Conservation (phyloP, 331 rosid genomes). For the Ulmus americana region DNA sequence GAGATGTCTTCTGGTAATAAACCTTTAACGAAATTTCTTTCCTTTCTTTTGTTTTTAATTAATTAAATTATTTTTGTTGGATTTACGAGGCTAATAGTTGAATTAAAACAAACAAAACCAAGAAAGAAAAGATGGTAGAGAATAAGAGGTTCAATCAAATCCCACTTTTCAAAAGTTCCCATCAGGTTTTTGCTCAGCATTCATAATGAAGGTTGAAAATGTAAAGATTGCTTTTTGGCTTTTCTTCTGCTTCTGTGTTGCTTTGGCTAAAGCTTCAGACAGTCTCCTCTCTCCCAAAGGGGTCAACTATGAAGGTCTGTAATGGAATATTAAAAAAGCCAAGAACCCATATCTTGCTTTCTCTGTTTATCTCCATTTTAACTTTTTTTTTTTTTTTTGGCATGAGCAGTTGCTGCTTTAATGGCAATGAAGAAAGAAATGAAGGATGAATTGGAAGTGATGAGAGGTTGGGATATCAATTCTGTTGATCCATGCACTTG, state of each 20-base stretch:
- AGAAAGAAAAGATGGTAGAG: background rate
- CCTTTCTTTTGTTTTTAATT: background rate
- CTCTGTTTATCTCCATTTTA: background rate
- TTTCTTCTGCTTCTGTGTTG: constrained; percentile 33
- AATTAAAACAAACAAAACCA: background rate
- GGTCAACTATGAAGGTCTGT: constrained; percentile 81
- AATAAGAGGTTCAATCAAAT: constrained; percentile 6
- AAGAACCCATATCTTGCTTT: constrained; percentile 4
- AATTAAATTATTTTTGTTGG: background rate
- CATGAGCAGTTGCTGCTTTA: constrained; percentile 72
- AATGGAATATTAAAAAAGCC: constrained; percentile 17
- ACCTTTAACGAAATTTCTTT: constrained; percentile 17
- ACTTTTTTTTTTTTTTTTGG: background rate
- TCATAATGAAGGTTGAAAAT: constrained; percentile 22
- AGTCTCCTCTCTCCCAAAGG: constrained; percentile 94
- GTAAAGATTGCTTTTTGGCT: constrained; percentile 31
- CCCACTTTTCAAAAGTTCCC: constrained; percentile 26
- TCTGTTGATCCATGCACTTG: constrained; percentile 98
- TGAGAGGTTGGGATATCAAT: constrained; percentile 87
- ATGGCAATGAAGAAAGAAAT: constrained; percentile 81
- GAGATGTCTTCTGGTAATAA: constrained; percentile 46
- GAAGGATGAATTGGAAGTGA: constrained; percentile 49
- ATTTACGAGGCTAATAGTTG: constrained; percentile 14
- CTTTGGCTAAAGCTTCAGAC: constrained; percentile 37
- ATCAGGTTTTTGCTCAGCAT: constrained; percentile 15